phyloP scores from a whole-genome alignment of 331 rosid genomes.

The Rosa hybrid region DNA sequence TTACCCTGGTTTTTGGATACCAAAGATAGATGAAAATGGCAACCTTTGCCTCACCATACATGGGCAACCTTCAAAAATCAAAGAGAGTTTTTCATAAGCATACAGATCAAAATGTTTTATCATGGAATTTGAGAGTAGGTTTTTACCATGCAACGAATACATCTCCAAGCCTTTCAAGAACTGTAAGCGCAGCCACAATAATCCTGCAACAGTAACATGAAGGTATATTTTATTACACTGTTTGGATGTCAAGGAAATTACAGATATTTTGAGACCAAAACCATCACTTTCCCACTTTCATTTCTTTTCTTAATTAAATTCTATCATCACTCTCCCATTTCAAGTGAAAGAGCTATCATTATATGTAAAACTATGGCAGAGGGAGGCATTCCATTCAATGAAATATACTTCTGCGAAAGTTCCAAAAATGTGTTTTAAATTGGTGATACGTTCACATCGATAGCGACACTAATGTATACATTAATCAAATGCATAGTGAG shows the following conservation, averaged over 20 bases:
- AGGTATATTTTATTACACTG: not conserved
- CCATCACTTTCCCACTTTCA: not conserved
- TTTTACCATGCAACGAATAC: slow-evolving; percentile 67
- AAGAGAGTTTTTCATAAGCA: not conserved
- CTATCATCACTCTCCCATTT: too few relatives aligned
- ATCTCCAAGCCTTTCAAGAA: slow-evolving; percentile 70
- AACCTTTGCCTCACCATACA: slow-evolving; percentile 87
- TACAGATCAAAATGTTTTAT: not conserved
- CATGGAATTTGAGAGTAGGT: not conserved
- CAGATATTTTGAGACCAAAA: not conserved
- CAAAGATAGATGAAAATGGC: slow-evolving; percentile 78
- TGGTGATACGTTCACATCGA: not conserved
- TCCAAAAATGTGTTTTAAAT: not conserved
- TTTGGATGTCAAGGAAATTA: not conserved
- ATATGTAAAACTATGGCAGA: not conserved
- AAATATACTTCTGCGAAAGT: not conserved
- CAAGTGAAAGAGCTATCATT: not conserved
- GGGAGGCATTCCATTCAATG: not conserved
- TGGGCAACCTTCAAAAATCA: slow-evolving; percentile 61
- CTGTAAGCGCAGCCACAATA: slow-evolving; percentile 71
- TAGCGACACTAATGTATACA: not conserved
- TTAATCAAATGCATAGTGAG: not conserved
- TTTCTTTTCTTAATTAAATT: not conserved
- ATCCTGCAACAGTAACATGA: slow-evolving; percentile 50
- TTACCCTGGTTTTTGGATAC: slow-evolving; percentile 89